Evolutionary conservation across 1,284 basidiomycete genomes (phyloP), one percentile per base, ranked within the genome.

Genomic region (Trametes sp.): DNA sequence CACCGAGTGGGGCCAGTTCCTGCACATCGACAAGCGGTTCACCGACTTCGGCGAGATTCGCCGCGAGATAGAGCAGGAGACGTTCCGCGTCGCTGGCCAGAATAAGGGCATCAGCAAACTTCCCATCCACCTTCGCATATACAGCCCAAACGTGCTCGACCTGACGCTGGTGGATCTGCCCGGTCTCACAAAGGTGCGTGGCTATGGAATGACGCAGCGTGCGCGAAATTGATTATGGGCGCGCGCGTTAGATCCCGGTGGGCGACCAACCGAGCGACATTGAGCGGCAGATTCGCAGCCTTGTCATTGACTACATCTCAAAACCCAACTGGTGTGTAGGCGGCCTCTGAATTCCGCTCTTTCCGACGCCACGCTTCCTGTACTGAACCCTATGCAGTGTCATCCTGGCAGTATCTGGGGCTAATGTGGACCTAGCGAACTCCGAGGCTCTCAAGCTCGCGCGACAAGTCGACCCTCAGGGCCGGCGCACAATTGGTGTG

Each of bases 91-190:
- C 29, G 97, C 98, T 0, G 97, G 97, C 0, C 96, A 98, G 83
- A 99, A 99, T 80, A 99, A 98, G 81, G 97, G 98, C 57, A 92
- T 99, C 64, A 96, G 94, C 80, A 96, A 96, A 77, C 78, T 98
- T 59, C 96, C 97, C 6, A 98, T 98, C 74, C 92, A 94, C 67
- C 82, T 98, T 67, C 88, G 95, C 75, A 97, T 98, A 81, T 97
- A 94, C 78, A 96, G 95, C 68, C 95, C 96, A 26, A 89, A 96
- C 73, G 97, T 99, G 19, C 82, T 98, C 70, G 97, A 98, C 78
- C 80, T 98, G 72, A 99, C 97, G 1, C 79, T 99, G 66, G 97
- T 99, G 48, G 97, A 99, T 80, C 78, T 99, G 59, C 97, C 97
- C 7, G 97, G 97, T 50, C 80, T 99, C 69, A 98, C 97, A 52